phyloP scores from a whole-genome alignment of 2,329 filamentous ascomycete genomes.

The Penicillium paneum region DNA sequence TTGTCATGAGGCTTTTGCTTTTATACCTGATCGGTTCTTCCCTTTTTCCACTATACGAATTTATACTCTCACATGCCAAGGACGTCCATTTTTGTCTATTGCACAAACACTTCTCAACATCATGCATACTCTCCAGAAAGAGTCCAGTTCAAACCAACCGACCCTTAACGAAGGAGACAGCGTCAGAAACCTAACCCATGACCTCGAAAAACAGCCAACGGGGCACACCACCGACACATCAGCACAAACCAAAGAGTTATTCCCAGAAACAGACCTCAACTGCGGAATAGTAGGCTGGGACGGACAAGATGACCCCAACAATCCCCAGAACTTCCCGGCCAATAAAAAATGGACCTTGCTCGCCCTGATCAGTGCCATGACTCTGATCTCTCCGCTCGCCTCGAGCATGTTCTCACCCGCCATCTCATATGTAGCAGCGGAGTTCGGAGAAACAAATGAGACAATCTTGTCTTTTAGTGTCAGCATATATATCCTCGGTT shows the following conservation, averaged over 20 bases:
- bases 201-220: constrained; percentile 4
- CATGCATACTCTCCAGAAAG: background rate
- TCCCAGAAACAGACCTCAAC: constrained; percentile 52
- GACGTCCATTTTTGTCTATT: background rate
- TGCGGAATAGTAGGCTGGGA: constrained; percentile 61
- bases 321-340: constrained; percentile 54
- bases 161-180: background rate
- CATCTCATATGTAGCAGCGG: constrained; percentile 20
- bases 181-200: background rate
- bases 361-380: constrained; percentile 28
- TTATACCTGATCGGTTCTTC: background rate
- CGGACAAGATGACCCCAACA: constrained; percentile 54
- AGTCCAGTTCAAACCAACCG: background rate
- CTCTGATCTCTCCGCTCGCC: constrained; percentile 32
- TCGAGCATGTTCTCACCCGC: constrained; percentile 36
- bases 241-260: background rate
- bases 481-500: constrained; percentile 32
- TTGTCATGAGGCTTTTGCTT: background rate
- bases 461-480: constrained; percentile 31
- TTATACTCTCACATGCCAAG: background rate
- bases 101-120: background rate
- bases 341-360: constrained; percentile 28
- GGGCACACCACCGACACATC: background rate
- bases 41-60: background rate
- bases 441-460: constrained; percentile 23